phyloP scores from a whole-genome alignment of 345 rosid species.

The Eucalyptus lansdowneana region DNA sequence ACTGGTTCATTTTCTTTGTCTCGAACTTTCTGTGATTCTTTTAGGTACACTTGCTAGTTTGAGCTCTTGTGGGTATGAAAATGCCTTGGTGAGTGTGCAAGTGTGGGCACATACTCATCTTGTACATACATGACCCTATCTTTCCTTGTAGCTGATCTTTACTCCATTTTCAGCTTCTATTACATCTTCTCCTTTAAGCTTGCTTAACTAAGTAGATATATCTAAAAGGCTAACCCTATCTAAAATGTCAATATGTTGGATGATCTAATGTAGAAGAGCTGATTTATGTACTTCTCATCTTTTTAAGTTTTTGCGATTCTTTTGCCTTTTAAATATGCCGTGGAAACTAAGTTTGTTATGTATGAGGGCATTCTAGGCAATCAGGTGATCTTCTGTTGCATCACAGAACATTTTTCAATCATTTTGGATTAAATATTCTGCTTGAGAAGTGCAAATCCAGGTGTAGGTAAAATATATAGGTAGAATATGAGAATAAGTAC shows the following conservation, averaged over 20 bases:
- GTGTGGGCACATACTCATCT: background rate
- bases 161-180: background rate
- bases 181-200: background rate
- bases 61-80: background rate
- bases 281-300: background rate
- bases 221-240: background rate
- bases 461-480: background rate
- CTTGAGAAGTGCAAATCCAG: background rate
- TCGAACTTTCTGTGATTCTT: background rate
- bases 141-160: background rate
- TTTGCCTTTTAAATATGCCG: background rate
- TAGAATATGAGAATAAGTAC: background rate
- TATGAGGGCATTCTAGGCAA: background rate
- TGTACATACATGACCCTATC: background rate
- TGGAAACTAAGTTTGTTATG: background rate
- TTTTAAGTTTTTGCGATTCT: background rate
- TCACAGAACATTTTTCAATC: background rate
- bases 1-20: background rate
- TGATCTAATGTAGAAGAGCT: background rate
- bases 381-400: background rate
- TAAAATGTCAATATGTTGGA: background rate
- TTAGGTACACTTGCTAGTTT: background rate
- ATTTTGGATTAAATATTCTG: background rate
- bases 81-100: background rate
- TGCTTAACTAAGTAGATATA: background rate